Percentiles rank a stretch among this genome's conserved stretches.
phyloP scores from a whole-genome alignment of 495 filamentous ascomycete species.

The Neurospora sp. region DNA sequence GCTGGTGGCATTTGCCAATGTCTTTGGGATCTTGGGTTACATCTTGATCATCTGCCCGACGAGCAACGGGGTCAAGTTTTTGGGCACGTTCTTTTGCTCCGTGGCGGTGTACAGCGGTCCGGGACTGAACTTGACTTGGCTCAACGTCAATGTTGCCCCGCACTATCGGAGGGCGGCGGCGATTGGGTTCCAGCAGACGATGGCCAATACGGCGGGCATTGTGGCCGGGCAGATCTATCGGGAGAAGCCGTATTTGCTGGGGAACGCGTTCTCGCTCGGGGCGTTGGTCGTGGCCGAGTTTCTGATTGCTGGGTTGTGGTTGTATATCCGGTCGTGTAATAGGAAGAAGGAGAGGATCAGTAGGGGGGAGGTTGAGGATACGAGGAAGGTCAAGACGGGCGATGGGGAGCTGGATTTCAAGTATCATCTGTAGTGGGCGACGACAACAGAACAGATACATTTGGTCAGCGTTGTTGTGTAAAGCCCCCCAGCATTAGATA shows the following conservation, averaged over 20 bases:
- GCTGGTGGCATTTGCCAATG: slow-evolving; percentile 33
- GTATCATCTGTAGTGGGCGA: slow-evolving; percentile 18
- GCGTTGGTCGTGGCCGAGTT: slow-evolving; percentile 31
- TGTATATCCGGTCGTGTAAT: slow-evolving; percentile 36
- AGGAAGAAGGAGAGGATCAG: slow-evolving; percentile 30
- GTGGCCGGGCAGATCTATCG: slow-evolving; percentile 45
- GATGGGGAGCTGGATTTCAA: slow-evolving; percentile 40
- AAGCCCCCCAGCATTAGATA: neutral
- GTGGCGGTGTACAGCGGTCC: slow-evolving; percentile 40
- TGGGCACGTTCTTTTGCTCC: slow-evolving; percentile 45
- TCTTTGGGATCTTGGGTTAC: slow-evolving; percentile 43
- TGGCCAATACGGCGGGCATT: slow-evolving; percentile 48
- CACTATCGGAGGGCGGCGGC: slow-evolving; percentile 46
- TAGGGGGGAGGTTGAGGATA: slow-evolving; percentile 32
- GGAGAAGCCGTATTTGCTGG: slow-evolving; percentile 39
- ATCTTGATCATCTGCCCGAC: slow-evolving; percentile 34
- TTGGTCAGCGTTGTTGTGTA: neutral
- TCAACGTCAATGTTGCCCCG: slow-evolving; percentile 47
- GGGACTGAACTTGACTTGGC: slow-evolving; percentile 45
- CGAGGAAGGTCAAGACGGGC: slow-evolving; percentile 33
- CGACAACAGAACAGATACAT: neutral
- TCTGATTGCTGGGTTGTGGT: slow-evolving; percentile 24
- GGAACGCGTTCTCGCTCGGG: slow-evolving; percentile 39
- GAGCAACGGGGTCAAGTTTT: slow-evolving; percentile 37
- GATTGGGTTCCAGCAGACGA: slow-evolving; percentile 44